Conservation (phyloP, 495 filamentous ascomycete species). For the Tuber microsphaerosporum region DNA sequence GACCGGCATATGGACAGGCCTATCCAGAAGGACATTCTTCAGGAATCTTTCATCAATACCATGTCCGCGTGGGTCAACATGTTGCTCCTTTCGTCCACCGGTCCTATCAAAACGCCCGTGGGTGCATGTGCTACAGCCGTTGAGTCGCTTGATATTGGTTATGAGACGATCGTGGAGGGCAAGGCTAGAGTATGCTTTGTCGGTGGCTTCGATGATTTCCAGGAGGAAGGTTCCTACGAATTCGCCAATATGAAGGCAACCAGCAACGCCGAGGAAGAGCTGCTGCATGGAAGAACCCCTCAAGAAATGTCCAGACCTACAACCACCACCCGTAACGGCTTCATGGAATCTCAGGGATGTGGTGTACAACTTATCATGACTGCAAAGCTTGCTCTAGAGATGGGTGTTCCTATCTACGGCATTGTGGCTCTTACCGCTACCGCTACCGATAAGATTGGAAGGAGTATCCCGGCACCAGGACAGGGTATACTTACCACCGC, state of each 20-base stretch:
- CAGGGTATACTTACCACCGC: constrained; percentile 97
- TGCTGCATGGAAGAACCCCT: constrained; percentile 89
- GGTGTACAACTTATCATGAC: constrained; percentile 99
- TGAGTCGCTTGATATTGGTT: constrained; percentile 94
- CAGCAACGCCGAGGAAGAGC: constrained; percentile 91
- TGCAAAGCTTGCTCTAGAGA: constrained; percentile 88
- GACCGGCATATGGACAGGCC: constrained; percentile 94
- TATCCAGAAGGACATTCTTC: constrained; percentile 97
- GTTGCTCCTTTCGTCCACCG: constrained; percentile 90
- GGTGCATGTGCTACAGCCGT: constrained; percentile 96
- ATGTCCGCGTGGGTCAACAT: constrained; percentile 99
- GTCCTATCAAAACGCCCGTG: constrained; percentile 96
- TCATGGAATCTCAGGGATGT: constrained; percentile 99
- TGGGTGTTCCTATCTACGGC: constrained; percentile 97
- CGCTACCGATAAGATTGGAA: constrained; percentile 98
- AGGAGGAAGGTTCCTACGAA: constrained; percentile 97
- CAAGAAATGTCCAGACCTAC: constrained; percentile 96
- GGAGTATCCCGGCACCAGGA: constrained; percentile 90
- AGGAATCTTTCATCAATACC: constrained; percentile 99
- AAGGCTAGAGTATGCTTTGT: constrained; percentile 96
- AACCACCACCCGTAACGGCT: constrained; percentile 90
- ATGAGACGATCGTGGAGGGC: constrained; percentile 94
- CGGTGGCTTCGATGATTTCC: constrained; percentile 98
- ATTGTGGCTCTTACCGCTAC: constrained; percentile 89
- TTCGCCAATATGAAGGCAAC: constrained; percentile 99